Evolutionary conservation across 2,329 filamentous ascomycete genomes (phyloP), one percentile per base, ranked within the genome.

Genomic region (Clonostachys byssicola): DNA sequence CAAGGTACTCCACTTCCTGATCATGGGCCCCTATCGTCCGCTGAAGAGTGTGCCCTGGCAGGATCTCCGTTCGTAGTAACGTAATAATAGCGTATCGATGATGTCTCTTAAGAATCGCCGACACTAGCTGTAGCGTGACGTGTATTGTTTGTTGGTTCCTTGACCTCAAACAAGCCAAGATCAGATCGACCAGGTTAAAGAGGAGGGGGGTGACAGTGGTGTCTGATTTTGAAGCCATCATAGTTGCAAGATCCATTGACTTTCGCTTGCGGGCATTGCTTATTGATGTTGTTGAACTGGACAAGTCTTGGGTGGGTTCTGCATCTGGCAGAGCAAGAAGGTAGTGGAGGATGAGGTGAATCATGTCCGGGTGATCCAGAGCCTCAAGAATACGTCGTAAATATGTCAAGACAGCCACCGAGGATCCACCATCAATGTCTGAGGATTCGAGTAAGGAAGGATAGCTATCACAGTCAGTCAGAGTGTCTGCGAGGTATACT

Each of bases 391-490:
- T 95, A 40, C 89, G 86, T 49, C 88, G 86, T 35, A 99, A 76
- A 64, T 99, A 97, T 3, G 92, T 96, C 52, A 97, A 75, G 12
- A 99, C 94, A 5, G 94, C 94, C 18, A 97, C 91, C 1, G 94
- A 96, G 7, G 94, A 99, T 46, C 94, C 94, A 54, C 92, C 94
- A 66, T 97, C 92, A 38, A 95, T 88, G 69, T 99, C 94, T 2
- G 94, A 97, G 10, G 94, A 99, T 66, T 99, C 92, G 13, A 99
- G 77, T 34, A 99, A 75, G 2, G 95, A 99, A 3, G 94, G 94
- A 63, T 99, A 96, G 70, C 89, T 94, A 35, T 5, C 8, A 55
- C 52, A 43, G 48, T 59, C 40, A 54, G 54, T 46, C 12, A 47
- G n/a, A 20, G 36, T 16, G 18, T 10, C 34, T 10, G 13, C 9